These are phyloP conservation scores for Pisolithus sp. DNA, from an alignment of 768 basidiomycete genomes.

Conservation along the genomic window DNA sequence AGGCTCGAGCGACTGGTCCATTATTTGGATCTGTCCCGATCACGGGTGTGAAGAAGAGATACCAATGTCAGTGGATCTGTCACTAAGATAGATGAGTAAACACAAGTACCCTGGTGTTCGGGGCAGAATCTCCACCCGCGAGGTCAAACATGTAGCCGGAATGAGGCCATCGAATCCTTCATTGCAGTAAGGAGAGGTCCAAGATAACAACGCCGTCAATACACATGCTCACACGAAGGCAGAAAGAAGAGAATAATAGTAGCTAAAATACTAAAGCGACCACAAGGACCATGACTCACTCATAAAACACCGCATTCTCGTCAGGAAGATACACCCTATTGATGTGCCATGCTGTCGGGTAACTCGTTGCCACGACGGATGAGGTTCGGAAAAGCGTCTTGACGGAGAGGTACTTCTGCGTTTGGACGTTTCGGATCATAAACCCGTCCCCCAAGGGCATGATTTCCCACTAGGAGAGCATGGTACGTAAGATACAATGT, in stretches of 20 bases:
- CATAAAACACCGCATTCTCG: neutral
- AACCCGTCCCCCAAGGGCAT: neutral
- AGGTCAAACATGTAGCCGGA: slow-evolving; percentile 1
- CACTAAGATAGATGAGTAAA: neutral
- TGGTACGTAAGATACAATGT: neutral
- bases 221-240: neutral
- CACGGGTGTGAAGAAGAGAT: neutral
- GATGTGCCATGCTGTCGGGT: neutral
- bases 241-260: neutral
- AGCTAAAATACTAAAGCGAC: neutral
- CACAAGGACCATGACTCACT: neutral
- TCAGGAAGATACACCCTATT: slow-evolving; percentile 1
- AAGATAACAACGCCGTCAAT: neutral
- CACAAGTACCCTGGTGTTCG: slow-evolving; percentile 1
- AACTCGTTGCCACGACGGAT: neutral
- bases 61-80: neutral
- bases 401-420: slow-evolving; percentile 1
- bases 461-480: neutral
- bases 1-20: neutral
- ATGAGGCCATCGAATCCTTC: slow-evolving; percentile 3
- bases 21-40: neutral
- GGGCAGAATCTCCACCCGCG: neutral
- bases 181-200: neutral
- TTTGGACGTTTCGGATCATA: neutral
- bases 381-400: neutral